A percentile compares a stretch with the other conserved stretches of the same genome.
These are phyloP conservation scores for Phytophthora capsici DNA, from an alignment of 352 stramenopile genomes.

Conservation along the genomic window DNA sequence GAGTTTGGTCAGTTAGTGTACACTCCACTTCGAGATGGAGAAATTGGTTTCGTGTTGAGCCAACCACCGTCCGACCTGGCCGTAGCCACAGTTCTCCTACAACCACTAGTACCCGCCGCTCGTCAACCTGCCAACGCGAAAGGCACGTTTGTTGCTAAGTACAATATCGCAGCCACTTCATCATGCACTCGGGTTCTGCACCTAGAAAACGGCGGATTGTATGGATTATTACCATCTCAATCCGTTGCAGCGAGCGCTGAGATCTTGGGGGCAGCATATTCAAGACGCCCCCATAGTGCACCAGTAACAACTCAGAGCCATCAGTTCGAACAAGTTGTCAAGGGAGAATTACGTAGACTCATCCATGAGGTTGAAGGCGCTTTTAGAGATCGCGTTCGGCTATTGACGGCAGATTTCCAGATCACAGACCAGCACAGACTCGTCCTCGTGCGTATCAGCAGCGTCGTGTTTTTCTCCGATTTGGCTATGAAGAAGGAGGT, in stretches of 20 bases:
- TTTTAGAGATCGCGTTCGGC: slow-evolving; percentile 48
- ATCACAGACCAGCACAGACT: slow-evolving; percentile 61
- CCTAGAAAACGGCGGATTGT: slow-evolving; percentile 27
- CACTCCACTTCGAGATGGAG: slow-evolving; percentile 55
- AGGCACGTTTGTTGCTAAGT: slow-evolving; percentile 68
- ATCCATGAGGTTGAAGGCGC: slow-evolving; percentile 53
- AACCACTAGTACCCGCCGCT: slow-evolving; percentile 42
- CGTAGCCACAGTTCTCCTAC: slow-evolving; percentile 52
- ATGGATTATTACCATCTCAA: slow-evolving; percentile 41
- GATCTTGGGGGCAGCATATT: background rate
- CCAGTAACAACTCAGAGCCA: slow-evolving; percentile 24
- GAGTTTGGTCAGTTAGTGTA: slow-evolving; percentile 47
- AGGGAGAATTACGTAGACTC: slow-evolving; percentile 50
- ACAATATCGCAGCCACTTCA: slow-evolving; percentile 44
- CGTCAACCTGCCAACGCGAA: slow-evolving; percentile 39
- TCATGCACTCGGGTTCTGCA: slow-evolving; percentile 57
- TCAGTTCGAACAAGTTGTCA: slow-evolving; percentile 56
- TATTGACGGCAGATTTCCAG: slow-evolving; percentile 64
- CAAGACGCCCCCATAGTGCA: slow-evolving; percentile 25
- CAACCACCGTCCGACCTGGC: slow-evolving; percentile 55
- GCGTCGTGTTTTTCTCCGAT: slow-evolving; percentile 66
- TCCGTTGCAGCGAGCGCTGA: slow-evolving; percentile 8
- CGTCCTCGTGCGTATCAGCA: slow-evolving; percentile 59
- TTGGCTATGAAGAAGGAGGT: slow-evolving; percentile 34
- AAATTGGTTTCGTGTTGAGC: slow-evolving; percentile 60